A percentile compares a stretch with the other conserved stretches of the same genome.
Conservation (phyloP, 805 yeast species). For the Kazachstania martiniae region DNA sequence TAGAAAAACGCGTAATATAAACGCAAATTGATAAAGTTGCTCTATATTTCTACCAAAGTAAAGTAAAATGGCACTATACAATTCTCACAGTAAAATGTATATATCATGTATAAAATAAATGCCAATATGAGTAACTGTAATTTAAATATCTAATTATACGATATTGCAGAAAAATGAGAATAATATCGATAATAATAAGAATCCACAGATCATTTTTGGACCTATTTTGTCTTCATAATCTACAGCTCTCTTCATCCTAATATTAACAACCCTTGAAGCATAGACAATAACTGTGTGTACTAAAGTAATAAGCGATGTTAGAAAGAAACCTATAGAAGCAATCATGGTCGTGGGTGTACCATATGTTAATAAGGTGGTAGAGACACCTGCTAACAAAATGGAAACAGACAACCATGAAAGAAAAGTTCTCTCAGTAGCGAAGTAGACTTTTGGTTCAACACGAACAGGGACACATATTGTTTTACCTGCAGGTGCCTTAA, state of each 20-base stretch:
- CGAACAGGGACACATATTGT: slow-evolving; percentile 86
- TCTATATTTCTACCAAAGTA: no score
- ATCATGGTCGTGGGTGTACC: slow-evolving; percentile 68
- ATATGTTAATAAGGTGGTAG: slow-evolving; percentile 74
- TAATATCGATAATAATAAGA: slow-evolving; percentile 59
- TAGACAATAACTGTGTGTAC: slow-evolving; percentile 63
- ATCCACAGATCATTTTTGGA: slow-evolving; percentile 70
- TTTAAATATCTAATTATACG: no score
- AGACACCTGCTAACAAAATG: slow-evolving; percentile 78
- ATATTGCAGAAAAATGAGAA: slow-evolving; percentile 41
- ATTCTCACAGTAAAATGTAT: no score
- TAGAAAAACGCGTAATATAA: no score
- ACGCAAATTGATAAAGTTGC: no score
- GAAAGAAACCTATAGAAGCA: slow-evolving; percentile 78
- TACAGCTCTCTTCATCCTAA: slow-evolving; percentile 72
- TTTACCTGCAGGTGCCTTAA: slow-evolving; percentile 80
- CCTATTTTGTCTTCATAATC: slow-evolving; percentile 84
- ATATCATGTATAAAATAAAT: no score
- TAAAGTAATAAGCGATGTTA: slow-evolving; percentile 67
- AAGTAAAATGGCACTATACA: no score
- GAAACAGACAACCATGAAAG: slow-evolving; percentile 90
- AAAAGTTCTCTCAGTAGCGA: slow-evolving; percentile 94
- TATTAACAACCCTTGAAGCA: slow-evolving; percentile 70
- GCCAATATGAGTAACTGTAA: no score
- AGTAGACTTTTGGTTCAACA: slow-evolving; percentile 97